Conservation (phyloP, 805 yeast genomes). For the Starmera quercuum region DNA sequence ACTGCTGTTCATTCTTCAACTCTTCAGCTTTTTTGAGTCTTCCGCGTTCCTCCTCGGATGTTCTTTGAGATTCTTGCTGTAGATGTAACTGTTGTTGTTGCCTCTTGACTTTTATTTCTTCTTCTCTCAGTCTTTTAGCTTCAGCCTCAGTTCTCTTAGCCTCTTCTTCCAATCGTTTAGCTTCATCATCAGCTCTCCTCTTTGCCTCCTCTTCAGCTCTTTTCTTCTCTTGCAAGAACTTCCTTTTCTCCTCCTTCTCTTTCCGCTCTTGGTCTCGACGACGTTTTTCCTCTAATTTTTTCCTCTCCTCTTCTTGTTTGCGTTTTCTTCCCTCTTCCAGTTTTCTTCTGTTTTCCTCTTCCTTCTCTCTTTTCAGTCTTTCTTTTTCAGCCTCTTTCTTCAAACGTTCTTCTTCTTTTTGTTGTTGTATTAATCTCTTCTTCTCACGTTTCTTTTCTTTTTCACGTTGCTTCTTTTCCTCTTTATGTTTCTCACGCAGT, state of each 20-base stretch:
- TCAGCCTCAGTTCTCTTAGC: conserved; percentile 26
- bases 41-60: neutral
- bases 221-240: conserved; percentile 13
- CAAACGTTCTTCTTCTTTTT: conserved; percentile 46
- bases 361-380: conserved; percentile 27
- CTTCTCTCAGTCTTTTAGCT: conserved; percentile 1
- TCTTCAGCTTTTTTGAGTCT: conserved; percentile 2
- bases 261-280: conserved; percentile 30
- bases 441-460: conserved; percentile 66
- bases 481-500: conserved; percentile 52
- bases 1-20: neutral
- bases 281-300: conserved; percentile 32
- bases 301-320: conserved; percentile 29
- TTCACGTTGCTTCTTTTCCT: conserved; percentile 47
- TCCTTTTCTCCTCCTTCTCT: conserved; percentile 21
- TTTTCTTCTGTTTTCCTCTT: conserved; percentile 33
- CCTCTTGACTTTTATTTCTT: conserved; percentile 16
- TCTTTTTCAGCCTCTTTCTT: conserved; percentile 34
- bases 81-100: neutral
- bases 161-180: conserved; percentile 25
- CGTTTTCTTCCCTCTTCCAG: conserved; percentile 32
- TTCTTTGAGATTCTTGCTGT: too few species aligned
- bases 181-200: conserved; percentile 23
- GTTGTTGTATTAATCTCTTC: conserved; percentile 50
- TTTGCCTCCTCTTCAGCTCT: conserved; percentile 31